Percentiles rank a stretch among this genome's conserved stretches.
phyloP scores from a whole-genome alignment of 2,329 filamentous ascomycete species.

The Calonectria hawksworthii region DNA sequence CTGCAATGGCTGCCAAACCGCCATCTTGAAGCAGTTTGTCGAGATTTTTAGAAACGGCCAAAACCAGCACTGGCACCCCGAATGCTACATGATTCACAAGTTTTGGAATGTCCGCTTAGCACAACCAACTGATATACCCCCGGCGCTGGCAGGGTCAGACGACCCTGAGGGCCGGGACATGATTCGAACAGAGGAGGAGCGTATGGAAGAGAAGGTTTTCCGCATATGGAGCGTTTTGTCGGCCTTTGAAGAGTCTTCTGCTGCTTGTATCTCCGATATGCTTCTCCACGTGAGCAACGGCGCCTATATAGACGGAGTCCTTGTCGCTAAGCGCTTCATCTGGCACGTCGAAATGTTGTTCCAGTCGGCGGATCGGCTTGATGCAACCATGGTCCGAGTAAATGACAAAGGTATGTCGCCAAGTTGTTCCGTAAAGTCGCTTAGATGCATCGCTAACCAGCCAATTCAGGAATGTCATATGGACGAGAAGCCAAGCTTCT shows the following conservation, averaged over 20 bases:
- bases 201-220: constrained; percentile 97
- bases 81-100: constrained; percentile 99
- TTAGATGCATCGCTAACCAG: constrained; percentile 29
- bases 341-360: constrained; percentile 96
- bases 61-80: constrained; percentile 99
- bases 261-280: constrained; percentile 99
- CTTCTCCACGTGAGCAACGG: constrained; percentile 98
- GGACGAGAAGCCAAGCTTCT: constrained; percentile 96
- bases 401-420: constrained; percentile 79
- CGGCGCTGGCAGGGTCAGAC: constrained; percentile 56
- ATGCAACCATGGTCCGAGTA: constrained; percentile 76
- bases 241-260: constrained; percentile 96
- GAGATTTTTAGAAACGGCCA: constrained; percentile 98
- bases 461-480: constrained; percentile 81
- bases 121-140: constrained; percentile 67
- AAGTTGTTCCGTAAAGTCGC: not conserved
- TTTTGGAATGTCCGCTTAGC: constrained; percentile 98
- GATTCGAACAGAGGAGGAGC: constrained; percentile 89
- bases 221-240: constrained; percentile 98
- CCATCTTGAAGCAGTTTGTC: constrained; percentile 98
- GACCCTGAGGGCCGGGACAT: constrained; percentile 76
- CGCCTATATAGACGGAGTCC: constrained; percentile 92
- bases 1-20: constrained; percentile 96
- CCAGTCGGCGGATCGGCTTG: constrained; percentile 86
- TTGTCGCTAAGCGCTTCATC: constrained; percentile 96